Percentiles rank a stretch among this genome's conserved stretches.
Conservation (phyloP, 2,329 filamentous ascomycete genomes). For the Orbilia blumenaviensis region DNA sequence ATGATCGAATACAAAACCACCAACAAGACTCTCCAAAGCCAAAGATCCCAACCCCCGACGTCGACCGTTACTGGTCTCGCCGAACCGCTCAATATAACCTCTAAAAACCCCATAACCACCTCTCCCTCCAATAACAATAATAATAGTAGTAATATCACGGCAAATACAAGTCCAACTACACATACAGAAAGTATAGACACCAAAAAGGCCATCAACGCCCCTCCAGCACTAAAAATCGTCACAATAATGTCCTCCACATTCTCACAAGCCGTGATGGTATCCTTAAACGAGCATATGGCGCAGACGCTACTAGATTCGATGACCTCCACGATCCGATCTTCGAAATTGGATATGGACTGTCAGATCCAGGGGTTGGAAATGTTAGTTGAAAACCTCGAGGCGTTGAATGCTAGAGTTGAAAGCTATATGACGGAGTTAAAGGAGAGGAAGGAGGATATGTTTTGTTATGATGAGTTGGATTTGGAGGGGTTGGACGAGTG, state of each 20-base stretch:
- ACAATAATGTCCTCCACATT: constrained; percentile 49
- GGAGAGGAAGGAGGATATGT: constrained; percentile 37
- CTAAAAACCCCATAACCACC: not conserved
- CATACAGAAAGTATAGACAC: not conserved
- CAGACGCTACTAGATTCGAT: constrained; percentile 43
- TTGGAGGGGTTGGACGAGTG: constrained; percentile 37
- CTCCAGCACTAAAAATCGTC: not conserved
- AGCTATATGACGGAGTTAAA: constrained; percentile 41
- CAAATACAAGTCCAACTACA: no score
- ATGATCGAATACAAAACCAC: constrained; percentile 21
- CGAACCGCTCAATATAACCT: not conserved
- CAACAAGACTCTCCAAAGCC: not conserved
- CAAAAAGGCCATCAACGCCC: not conserved
- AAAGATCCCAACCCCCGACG: not conserved
- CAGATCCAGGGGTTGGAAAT: constrained; percentile 49
- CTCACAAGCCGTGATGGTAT: constrained; percentile 46
- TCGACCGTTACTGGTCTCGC: not conserved
- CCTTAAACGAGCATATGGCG: constrained; percentile 49
- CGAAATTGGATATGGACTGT: constrained; percentile 34
- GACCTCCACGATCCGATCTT: constrained; percentile 41
- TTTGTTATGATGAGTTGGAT: constrained; percentile 49
- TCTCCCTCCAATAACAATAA: no score
- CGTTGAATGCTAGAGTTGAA: constrained; percentile 30
- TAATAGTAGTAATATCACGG: no score
- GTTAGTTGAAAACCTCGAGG: constrained; percentile 44